Conservation (phyloP, 2,329 filamentous ascomycete genomes). For the Aspergillus sp. region DNA sequence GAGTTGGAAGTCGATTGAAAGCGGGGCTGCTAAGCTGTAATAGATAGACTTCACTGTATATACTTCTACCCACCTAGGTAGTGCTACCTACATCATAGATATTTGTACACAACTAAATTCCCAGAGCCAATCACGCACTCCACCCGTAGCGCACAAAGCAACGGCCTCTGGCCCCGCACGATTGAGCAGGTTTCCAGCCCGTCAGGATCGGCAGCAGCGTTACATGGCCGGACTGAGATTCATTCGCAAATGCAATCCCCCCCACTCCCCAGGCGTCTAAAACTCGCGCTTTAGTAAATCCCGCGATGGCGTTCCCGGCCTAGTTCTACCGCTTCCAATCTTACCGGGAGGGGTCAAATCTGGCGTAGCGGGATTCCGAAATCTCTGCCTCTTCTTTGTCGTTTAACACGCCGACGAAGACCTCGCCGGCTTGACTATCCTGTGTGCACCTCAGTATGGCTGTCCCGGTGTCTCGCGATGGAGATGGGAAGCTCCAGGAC, state of each 20-base stretch:
- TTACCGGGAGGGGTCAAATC: neutral
- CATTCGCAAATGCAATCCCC: neutral
- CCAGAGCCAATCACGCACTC: neutral
- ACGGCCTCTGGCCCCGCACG: neutral
- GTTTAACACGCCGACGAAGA: neutral
- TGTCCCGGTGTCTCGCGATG: neutral
- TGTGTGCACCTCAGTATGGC: neutral
- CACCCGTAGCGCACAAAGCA: neutral
- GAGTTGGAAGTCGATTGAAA: slow-evolving; percentile 45
- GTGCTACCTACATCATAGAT: neutral
- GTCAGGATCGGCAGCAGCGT: neutral
- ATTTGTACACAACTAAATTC: neutral
- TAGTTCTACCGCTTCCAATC: neutral
- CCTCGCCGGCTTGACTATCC: neutral
- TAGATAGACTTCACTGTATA: neutral
- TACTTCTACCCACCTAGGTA: neutral
- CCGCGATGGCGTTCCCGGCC: neutral
- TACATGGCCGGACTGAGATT: too few species aligned
- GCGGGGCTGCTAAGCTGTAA: slow-evolving; percentile 45
- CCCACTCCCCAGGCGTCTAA: neutral
- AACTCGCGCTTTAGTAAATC: neutral
- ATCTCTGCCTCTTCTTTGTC: neutral
- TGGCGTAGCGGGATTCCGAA: neutral
- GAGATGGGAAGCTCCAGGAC: slow-evolving; percentile 2
- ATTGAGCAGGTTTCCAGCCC: neutral